These are phyloP conservation scores for Colletotrichum sp. DNA, from an alignment of 2,329 filamentous ascomycete genomes.

Conservation along the genomic window DNA sequence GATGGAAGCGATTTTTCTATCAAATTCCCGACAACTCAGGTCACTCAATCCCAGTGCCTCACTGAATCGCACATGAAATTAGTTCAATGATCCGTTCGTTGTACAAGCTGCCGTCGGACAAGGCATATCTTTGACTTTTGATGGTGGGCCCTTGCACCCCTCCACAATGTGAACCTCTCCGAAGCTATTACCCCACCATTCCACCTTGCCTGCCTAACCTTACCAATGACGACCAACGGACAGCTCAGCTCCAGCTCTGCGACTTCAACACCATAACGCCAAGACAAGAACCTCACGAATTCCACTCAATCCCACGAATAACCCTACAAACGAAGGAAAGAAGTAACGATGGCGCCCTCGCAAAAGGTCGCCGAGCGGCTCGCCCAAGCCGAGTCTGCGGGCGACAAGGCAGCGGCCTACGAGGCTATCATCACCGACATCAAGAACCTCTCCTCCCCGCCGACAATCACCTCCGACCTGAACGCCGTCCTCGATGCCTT, in stretches of 20 bases:
- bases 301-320: neutral
- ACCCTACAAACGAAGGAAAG: neutral
- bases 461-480: constrained; percentile 58
- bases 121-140: neutral
- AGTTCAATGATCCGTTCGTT: neutral
- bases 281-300: neutral
- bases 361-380: constrained; percentile 49
- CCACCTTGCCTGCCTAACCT: constrained; percentile 19
- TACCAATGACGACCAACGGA: constrained; percentile 10
- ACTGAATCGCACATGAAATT: neutral
- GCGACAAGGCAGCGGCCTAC: constrained; percentile 52
- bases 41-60: neutral
- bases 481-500: constrained; percentile 71
- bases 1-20: neutral
- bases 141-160: neutral
- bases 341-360: constrained; percentile 38
- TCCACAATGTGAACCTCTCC: neutral
- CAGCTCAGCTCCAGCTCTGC: constrained; percentile 2
- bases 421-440: constrained; percentile 50
- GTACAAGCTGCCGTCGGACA: neutral
- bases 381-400: constrained; percentile 39
- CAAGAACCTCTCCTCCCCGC: constrained; percentile 43
- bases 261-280: neutral
- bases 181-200: constrained; percentile 25
- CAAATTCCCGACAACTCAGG: neutral